These are phyloP conservation scores for Vaccinium vitisidaea DNA, from an alignment of 148 eudicot genomes.

Conservation along the genomic window DNA sequence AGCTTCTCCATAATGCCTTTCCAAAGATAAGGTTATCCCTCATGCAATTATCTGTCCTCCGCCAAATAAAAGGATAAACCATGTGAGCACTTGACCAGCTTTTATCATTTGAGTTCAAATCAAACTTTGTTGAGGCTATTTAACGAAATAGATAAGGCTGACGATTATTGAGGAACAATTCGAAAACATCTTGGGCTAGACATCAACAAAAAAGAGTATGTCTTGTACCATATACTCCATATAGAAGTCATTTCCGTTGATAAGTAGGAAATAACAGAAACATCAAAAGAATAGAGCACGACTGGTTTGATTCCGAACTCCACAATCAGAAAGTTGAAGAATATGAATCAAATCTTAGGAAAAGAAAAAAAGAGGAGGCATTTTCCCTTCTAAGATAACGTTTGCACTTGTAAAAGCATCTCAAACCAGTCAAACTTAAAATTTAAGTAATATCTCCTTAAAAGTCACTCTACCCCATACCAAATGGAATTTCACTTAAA, in stretches of 20 bases:
- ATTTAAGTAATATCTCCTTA: neutral
- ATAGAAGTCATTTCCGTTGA: neutral
- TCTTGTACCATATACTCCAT: neutral
- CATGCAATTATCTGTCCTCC: conserved; percentile 15
- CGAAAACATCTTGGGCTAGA: neutral
- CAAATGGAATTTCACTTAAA: neutral
- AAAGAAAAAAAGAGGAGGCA: neutral
- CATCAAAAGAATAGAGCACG: neutral
- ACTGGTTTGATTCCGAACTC: neutral
- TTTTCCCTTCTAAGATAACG: neutral
- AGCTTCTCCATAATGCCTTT: conserved; percentile 10
- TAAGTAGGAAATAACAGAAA: neutral
- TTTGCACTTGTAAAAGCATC: neutral
- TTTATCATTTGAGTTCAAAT: neutral
- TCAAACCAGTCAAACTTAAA: neutral
- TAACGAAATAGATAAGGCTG: neutral
- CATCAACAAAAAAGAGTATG: neutral
- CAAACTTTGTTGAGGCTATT: neutral
- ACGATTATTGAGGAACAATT: neutral
- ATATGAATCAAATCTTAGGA: neutral
- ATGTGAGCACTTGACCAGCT: neutral
- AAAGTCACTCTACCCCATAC: neutral
- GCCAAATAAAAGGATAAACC: neutral
- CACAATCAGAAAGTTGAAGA: conserved; percentile 1
- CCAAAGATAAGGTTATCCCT: neutral